phyloP scores from a whole-genome alignment of 768 basidiomycete genomes.

The Russula sp. region DNA sequence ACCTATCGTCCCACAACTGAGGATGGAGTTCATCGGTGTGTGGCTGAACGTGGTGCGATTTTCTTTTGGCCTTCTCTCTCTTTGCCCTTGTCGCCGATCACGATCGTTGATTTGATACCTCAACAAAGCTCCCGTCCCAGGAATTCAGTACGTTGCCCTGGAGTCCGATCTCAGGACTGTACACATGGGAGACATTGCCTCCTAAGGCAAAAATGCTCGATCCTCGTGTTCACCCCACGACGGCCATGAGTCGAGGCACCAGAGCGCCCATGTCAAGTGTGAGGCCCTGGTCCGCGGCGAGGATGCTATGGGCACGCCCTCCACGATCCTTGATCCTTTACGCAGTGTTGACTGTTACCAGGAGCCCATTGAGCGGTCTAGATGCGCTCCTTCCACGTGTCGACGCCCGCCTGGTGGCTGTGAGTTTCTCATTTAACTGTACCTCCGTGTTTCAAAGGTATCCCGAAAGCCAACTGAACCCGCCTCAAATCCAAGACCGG shows the following conservation, averaged over 20 bases:
- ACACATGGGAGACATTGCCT: background rate
- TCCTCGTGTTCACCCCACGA: background rate
- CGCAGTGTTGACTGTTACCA: background rate
- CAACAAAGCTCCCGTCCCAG: background rate
- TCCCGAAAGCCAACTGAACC: background rate
- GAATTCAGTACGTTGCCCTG: background rate
- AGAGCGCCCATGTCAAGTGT: background rate
- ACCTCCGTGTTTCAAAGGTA: background rate
- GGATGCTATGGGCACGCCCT: background rate
- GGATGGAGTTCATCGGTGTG: background rate
- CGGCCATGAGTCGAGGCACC: background rate
- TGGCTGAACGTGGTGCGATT: background rate
- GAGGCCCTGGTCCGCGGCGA: background rate
- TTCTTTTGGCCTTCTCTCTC: background rate
- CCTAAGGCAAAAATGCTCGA: no score
- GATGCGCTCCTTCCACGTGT: background rate
- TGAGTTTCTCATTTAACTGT: background rate
- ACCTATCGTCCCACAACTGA: background rate
- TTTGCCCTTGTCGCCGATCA: background rate
- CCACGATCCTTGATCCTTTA: background rate
- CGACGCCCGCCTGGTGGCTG: background rate
- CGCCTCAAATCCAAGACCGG: background rate
- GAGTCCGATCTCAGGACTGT: background rate
- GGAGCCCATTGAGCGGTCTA: background rate
- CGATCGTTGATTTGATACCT: background rate